Conservation (phyloP, 108 stramenopile species). For the Cyclotella atomus region DNA sequence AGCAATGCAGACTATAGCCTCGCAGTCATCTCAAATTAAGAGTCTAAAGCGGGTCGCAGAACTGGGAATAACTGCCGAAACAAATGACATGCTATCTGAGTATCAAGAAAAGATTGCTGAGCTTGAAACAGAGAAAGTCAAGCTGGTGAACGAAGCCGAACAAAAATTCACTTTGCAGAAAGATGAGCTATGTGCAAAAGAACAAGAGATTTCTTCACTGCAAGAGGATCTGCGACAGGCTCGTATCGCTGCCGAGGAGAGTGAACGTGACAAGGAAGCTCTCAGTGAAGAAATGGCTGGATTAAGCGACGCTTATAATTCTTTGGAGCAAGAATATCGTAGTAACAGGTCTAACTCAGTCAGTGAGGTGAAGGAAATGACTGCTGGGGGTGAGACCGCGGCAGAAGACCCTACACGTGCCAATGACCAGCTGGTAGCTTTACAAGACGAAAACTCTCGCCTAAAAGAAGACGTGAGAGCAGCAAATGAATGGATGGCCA, state of each 20-base stretch:
- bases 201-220: constrained; percentile 39
- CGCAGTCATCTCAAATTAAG: constrained; percentile 51
- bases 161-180: constrained; percentile 42
- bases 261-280: constrained; percentile 52
- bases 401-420: constrained; percentile 19
- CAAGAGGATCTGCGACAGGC: constrained; percentile 45
- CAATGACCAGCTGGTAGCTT: constrained; percentile 22
- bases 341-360: constrained; percentile 19
- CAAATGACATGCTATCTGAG: constrained; percentile 72
- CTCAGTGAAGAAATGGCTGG: constrained; percentile 73
- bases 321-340: constrained; percentile 71
- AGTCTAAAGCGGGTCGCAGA: constrained; percentile 66
- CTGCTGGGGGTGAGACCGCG: constrained; percentile 34
- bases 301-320: constrained; percentile 73
- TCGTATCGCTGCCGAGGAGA: constrained; percentile 18
- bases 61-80: constrained; percentile 61
- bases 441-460: constrained; percentile 66
- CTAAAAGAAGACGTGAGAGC: constrained; percentile 64
- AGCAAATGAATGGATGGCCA: constrained; percentile 87
- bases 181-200: constrained; percentile 33
- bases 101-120: constrained; percentile 57
- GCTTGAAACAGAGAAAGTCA: constrained; percentile 54
- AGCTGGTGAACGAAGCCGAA: constrained; percentile 46
- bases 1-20: constrained; percentile 33
- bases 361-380: constrained; percentile 34